phyloP scores from a whole-genome alignment of 2,329 filamentous ascomycete genomes.

The Hansfordia pulvinata region DNA sequence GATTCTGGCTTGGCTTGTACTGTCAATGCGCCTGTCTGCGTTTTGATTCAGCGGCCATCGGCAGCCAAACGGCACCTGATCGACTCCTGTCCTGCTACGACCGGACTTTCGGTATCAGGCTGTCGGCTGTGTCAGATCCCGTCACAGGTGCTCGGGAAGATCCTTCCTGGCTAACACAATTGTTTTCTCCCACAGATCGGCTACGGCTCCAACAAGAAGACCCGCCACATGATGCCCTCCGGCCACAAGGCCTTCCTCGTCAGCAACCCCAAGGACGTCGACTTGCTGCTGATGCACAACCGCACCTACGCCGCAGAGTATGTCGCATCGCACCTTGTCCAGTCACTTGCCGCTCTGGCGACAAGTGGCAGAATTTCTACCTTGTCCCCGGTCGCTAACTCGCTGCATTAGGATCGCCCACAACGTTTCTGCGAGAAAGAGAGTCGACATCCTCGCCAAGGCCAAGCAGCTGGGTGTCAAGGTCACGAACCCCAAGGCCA shows the following conservation, averaged over 20 bases:
- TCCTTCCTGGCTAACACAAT: conserved; percentile 1
- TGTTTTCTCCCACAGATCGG: conserved; percentile 56
- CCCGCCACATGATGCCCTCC: conserved; percentile 94
- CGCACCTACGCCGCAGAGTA: conserved; percentile 98
- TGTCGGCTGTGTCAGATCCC: background rate
- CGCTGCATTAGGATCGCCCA: conserved; percentile 99
- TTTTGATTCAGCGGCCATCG: conserved; percentile 1
- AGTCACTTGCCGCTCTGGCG: too few relatives aligned
- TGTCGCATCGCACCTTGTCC: too few relatives aligned
- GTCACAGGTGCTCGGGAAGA: background rate
- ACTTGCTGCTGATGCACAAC: conserved; percentile 99
- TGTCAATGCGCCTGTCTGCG: too few relatives aligned
- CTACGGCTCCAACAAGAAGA: conserved; percentile 99
- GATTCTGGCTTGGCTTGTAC: too few relatives aligned
- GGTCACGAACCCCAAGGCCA: conserved; percentile 99
- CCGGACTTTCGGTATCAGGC: too few relatives aligned
- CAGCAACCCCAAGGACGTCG: conserved; percentile 89
- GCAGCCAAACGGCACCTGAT: background rate
- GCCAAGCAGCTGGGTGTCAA: conserved; percentile 98
- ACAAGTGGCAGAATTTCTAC: conserved; percentile 1
- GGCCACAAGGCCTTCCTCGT: conserved; percentile 99
- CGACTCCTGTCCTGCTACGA: too few relatives aligned
- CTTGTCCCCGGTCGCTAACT: too few relatives aligned
- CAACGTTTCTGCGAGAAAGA: conserved; percentile 96
- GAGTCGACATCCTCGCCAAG: conserved; percentile 92